A percentile compares a stretch with the other conserved stretches of the same genome.
Conservation (phyloP, 208 protist genomes). For the Naegleria lovaniensis region DNA sequence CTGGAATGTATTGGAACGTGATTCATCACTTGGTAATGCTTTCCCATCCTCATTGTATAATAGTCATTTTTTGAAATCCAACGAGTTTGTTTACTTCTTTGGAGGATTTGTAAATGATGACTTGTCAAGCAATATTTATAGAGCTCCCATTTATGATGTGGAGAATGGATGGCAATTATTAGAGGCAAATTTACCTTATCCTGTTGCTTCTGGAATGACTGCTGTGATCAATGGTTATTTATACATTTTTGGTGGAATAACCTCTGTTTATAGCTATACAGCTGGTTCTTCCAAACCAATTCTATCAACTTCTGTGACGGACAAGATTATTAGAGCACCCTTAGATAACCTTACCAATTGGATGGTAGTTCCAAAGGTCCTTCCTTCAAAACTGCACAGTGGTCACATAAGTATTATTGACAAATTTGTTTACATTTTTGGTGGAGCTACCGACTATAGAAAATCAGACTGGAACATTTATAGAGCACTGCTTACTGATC, state of each 20-base stretch:
- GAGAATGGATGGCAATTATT: neutral
- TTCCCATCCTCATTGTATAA: neutral
- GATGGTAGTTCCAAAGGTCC: neutral
- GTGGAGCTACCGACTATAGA: neutral
- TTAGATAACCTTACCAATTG: neutral
- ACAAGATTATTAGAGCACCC: neutral
- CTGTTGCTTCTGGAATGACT: neutral
- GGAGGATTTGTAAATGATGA: neutral
- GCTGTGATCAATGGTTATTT: neutral
- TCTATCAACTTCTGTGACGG: neutral
- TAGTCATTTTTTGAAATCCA: neutral
- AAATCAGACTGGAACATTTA: neutral
- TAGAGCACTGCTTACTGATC: neutral
- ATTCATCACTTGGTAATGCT: neutral
- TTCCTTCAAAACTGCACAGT: neutral
- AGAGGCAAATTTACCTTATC: neutral
- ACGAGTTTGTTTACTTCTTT: neutral
- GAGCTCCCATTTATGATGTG: neutral
- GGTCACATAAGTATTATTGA: neutral
- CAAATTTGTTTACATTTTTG: neutral
- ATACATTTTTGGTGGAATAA: neutral
- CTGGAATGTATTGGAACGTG: neutral
- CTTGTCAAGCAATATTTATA: neutral
- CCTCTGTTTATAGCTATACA: neutral
- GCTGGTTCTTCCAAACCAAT: neutral